Percentiles rank a stretch among this genome's conserved stretches.
These are phyloP conservation scores for Tetrahymena borealis DNA, from an alignment of 73 alveolate species.

Conservation along the genomic window DNA sequence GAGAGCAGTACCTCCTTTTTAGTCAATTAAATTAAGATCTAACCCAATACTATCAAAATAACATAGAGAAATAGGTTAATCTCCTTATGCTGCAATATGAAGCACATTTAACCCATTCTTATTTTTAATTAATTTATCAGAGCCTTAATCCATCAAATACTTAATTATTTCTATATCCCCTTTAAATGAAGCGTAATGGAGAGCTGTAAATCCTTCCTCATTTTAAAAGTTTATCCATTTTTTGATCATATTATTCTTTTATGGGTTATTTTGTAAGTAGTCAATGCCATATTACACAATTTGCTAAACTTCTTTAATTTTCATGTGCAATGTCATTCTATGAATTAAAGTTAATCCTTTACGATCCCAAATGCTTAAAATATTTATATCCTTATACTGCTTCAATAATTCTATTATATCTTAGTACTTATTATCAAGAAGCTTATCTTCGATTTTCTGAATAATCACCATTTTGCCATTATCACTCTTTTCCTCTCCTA, in stretches of 20 bases:
- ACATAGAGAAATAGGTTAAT: slow-evolving; percentile 73
- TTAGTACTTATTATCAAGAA: not conserved
- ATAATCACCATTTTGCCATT: not conserved
- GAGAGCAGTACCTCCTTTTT: slow-evolving; percentile 80
- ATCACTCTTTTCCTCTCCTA: not conserved
- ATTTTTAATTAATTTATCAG: slow-evolving; percentile 64
- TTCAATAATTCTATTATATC: not conserved
- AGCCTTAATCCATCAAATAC: slow-evolving; percentile 74
- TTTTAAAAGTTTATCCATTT: slow-evolving; percentile 76
- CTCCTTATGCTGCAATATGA: slow-evolving; percentile 97
- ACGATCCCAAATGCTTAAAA: not conserved
- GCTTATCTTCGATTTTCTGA: not conserved
- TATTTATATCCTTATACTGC: not conserved
- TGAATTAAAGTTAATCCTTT: not conserved
- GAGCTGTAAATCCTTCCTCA: slow-evolving; percentile 85
- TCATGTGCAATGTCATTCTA: not conserved
- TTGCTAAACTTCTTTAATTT: not conserved
- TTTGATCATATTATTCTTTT: slow-evolving; percentile 11
- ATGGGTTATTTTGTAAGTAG: not conserved
- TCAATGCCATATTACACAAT: not conserved
- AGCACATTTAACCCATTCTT: slow-evolving; percentile 87
- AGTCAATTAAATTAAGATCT: slow-evolving; percentile 59
- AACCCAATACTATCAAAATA: slow-evolving; percentile 72
- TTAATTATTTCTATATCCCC: slow-evolving; percentile 86
- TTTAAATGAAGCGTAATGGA: slow-evolving; percentile 86